These are phyloP conservation scores for Fraxinus floribunda DNA, from an alignment of 305 asterid species.

Conservation along the genomic window DNA sequence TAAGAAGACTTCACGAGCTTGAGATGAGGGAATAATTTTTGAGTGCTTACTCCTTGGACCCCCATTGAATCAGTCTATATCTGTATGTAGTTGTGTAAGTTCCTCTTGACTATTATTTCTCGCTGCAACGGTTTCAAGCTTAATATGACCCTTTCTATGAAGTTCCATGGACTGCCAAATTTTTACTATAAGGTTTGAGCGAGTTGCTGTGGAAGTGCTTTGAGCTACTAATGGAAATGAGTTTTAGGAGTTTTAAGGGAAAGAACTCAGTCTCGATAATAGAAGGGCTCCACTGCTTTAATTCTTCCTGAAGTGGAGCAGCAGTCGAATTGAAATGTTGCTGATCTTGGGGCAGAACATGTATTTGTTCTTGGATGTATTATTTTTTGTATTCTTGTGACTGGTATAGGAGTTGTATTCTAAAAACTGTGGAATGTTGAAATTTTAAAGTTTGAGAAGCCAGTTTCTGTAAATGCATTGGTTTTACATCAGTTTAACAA, in stretches of 20 bases:
- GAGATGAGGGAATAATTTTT: background rate
- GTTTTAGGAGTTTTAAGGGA: background rate
- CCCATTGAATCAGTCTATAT: background rate
- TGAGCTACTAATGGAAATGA: background rate
- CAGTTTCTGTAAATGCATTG: background rate
- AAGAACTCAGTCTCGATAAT: background rate
- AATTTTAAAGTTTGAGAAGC: background rate
- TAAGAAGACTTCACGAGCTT: background rate
- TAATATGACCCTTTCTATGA: background rate
- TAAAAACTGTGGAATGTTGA: background rate
- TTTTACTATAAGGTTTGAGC: background rate
- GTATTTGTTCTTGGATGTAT: background rate
- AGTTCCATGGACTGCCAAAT: background rate
- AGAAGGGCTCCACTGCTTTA: background rate
- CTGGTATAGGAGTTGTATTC: background rate
- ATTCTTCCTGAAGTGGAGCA: background rate
- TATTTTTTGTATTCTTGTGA: background rate
- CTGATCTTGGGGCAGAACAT: background rate
- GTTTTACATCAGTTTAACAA: background rate
- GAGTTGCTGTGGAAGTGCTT: background rate
- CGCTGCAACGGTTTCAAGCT: background rate
- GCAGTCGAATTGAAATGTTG: background rate
- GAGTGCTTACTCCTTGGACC: background rate
- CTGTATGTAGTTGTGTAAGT: background rate
- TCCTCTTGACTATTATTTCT: background rate